Evolutionary conservation across 1,139 yeast species (phyloP).

Genomic region (Hyphopichia burtonii): DNA sequence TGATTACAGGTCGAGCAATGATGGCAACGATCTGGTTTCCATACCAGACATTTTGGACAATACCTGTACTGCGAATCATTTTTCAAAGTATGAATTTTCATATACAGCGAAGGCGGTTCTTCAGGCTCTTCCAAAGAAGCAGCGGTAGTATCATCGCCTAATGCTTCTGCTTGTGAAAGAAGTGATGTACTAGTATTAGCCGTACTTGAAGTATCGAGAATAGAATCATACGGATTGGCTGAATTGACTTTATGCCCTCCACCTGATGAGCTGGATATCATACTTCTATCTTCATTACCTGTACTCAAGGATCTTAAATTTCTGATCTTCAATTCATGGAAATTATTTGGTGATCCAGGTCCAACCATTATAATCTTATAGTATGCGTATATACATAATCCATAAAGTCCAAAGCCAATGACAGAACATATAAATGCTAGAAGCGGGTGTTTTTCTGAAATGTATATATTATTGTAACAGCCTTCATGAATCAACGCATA

Average conservation of each 20-base stretch:
- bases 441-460: constrained; percentile 9
- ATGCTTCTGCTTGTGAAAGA: constrained; percentile 6
- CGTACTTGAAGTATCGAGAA: not conserved
- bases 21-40: constrained; percentile 95
- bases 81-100: constrained; percentile 16
- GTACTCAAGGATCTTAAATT: not conserved
- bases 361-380: constrained; percentile 56
- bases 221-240: constrained; percentile 12
- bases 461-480: constrained; percentile 16
- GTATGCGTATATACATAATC: constrained; percentile 42
- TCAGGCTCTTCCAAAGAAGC: constrained; percentile 1
- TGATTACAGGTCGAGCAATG: constrained; percentile 75
- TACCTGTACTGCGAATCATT: constrained; percentile 10
- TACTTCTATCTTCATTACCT: not conserved
- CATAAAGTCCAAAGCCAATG: constrained; percentile 19
- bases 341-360: constrained; percentile 62
- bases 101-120: constrained; percentile 16
- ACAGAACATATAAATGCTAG: constrained; percentile 13
- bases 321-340: constrained; percentile 19
- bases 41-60: constrained; percentile 68
- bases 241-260: constrained; percentile 4
- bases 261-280: not conserved
- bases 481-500: constrained; percentile 33
- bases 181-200: constrained; percentile 5
- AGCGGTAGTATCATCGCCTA: not conserved